Evolutionary conservation across 2,329 filamentous ascomycete genomes (phyloP).

Genomic region (Truncatella angustata): DNA sequence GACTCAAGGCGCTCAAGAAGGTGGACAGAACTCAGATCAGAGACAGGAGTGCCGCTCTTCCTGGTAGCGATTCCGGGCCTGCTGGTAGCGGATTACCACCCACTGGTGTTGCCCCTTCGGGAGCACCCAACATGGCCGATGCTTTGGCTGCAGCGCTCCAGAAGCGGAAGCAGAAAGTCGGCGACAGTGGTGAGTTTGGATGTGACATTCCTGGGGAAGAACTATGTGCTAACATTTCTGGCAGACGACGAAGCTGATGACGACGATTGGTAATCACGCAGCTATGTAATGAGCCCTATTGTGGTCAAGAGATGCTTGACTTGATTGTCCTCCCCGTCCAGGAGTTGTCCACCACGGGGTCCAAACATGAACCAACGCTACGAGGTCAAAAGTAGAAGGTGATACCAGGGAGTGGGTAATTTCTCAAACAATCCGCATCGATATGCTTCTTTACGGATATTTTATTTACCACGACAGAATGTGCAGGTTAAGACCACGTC

Average conservation of each 20-base stretch:
- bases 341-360: too few relatives aligned
- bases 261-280: constrained; percentile 63
- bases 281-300: not conserved
- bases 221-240: constrained; percentile 18
- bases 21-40: constrained; percentile 68
- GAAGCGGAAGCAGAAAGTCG: constrained; percentile 90
- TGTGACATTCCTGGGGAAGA: constrained; percentile 20
- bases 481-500: not conserved
- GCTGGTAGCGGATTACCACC: constrained; percentile 51
- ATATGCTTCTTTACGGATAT: not conserved
- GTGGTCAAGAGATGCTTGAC: too few relatives aligned
- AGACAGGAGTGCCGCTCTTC: constrained; percentile 65
- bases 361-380: too few relatives aligned
- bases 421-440: too few relatives aligned
- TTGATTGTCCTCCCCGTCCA: too few relatives aligned
- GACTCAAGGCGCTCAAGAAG: constrained; percentile 70
- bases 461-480: not conserved
- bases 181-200: constrained; percentile 78
- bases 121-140: constrained; percentile 71
- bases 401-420: too few relatives aligned
- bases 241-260: constrained; percentile 75
- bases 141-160: constrained; percentile 75
- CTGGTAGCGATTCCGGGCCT: constrained; percentile 50
- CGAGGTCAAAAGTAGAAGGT: too few relatives aligned
- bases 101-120: constrained; percentile 48